Conservation (phyloP, 768 basidiomycete species). For the Leucocoprinus sp. region DNA sequence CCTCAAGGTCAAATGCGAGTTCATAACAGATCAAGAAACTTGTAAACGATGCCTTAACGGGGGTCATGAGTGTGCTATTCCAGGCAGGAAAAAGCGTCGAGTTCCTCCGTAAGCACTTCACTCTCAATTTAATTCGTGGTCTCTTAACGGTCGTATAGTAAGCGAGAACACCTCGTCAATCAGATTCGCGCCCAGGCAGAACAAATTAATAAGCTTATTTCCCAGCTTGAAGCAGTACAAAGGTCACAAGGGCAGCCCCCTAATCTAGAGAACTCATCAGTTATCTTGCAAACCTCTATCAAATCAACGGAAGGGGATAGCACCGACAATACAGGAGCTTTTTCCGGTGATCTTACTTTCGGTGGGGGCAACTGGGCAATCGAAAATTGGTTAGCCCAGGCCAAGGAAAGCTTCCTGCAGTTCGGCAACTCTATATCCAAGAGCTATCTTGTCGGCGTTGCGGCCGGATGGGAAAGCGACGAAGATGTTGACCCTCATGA, state of each 20-base stretch:
- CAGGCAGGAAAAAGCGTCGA: constrained; percentile 77
- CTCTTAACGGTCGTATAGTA: constrained; percentile 33
- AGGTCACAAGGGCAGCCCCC: constrained; percentile 15
- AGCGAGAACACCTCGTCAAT: constrained; percentile 72
- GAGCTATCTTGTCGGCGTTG: constrained; percentile 39
- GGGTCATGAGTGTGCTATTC: constrained; percentile 67
- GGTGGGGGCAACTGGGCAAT: constrained; percentile 41
- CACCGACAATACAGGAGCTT: constrained; percentile 21
- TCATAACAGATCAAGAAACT: constrained; percentile 60
- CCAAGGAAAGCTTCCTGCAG: constrained; percentile 59
- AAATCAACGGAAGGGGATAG: constrained; percentile 26
- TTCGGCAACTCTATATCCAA: constrained; percentile 48
- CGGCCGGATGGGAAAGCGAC: constrained; percentile 30
- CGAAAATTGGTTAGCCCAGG: constrained; percentile 71
- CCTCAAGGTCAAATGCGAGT: constrained; percentile 68
- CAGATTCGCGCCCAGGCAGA: constrained; percentile 69
- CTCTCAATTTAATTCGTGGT: background rate
- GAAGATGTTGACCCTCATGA: constrained; percentile 28
- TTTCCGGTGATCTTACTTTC: constrained; percentile 13
- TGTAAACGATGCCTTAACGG: constrained; percentile 71
- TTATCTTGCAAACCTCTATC: constrained; percentile 28
- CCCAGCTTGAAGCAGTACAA: constrained; percentile 42
- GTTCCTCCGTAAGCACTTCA: constrained; percentile 58
- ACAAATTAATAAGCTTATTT: constrained; percentile 66
- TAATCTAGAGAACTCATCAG: constrained; percentile 20